Percentiles rank a stretch among this genome's conserved stretches.
Conservation (phyloP, 2,329 filamentous ascomycete species). For the Hypoxylon sp. region DNA sequence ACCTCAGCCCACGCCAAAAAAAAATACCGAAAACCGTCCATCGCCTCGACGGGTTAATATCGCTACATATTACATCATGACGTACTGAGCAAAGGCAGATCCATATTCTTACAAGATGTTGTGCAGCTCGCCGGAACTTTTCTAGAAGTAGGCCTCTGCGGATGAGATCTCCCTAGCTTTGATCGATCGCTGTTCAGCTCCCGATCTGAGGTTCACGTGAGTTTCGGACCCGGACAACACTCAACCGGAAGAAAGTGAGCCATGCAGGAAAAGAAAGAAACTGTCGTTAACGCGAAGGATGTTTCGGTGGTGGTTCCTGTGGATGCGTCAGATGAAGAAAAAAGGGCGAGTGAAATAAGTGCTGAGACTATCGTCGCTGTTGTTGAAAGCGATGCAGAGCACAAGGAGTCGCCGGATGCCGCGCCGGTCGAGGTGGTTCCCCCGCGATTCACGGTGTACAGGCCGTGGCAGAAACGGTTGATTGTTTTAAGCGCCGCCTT, state of each 20-base stretch:
- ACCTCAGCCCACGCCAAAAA: constrained; percentile 7
- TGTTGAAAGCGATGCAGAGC: constrained; percentile 14
- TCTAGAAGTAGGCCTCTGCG: constrained; percentile 7
- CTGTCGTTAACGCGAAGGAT: constrained; percentile 36
- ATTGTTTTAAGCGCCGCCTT: constrained; percentile 50
- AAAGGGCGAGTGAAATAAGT: constrained; percentile 42
- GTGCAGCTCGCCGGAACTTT: constrained; percentile 9
- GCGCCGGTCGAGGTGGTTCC: constrained; percentile 26
- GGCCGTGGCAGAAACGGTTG: constrained; percentile 44
- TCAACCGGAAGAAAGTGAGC: constrained; percentile 15
- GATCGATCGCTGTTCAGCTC: constrained; percentile 18
- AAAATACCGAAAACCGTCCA: constrained; percentile 35
- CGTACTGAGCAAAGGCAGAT: constrained; percentile 11
- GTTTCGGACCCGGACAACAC: constrained; percentile 11
- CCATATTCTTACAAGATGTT: constrained; percentile 31
- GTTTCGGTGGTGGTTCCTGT: constrained; percentile 20
- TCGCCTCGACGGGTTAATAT: constrained; percentile 29
- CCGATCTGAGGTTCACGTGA: constrained; percentile 28
- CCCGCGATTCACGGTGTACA: constrained; percentile 44
- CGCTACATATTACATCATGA: constrained; percentile 20
- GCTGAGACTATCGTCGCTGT: constrained; percentile 37
- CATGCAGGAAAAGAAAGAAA: constrained; percentile 39
- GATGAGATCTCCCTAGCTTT: constrained; percentile 23
- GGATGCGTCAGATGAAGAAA: constrained; percentile 9
- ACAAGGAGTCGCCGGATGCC: constrained; percentile 34